Conservation (phyloP, 2,329 filamentous ascomycete species). For the Fusarium oligoseptatum region DNA sequence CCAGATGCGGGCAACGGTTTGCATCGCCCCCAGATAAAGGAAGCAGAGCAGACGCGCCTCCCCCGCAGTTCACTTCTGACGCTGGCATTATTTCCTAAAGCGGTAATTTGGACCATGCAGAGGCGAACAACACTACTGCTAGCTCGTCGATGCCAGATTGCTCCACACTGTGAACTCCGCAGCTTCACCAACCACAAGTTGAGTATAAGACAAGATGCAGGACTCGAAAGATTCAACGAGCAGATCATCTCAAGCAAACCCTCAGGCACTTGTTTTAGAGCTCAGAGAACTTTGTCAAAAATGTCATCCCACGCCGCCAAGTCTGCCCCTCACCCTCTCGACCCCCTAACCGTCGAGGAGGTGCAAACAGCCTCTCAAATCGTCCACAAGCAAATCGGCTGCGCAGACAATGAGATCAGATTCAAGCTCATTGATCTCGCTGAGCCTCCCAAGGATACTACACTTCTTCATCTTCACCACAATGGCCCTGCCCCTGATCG, state of each 20-base stretch:
- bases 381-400: neutral
- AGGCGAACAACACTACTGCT: neutral
- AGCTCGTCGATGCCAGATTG: neutral
- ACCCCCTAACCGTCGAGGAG: constrained; percentile 20
- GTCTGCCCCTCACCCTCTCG: constrained; percentile 18
- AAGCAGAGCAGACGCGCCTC: neutral
- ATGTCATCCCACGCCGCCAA: constrained; percentile 11
- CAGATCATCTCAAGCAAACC: neutral
- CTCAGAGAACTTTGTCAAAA: neutral
- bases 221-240: neutral
- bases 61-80: neutral
- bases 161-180: neutral
- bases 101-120: neutral
- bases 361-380: constrained; percentile 8
- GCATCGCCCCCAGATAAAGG: neutral
- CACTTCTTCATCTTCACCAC: constrained; percentile 13
- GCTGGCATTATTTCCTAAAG: neutral
- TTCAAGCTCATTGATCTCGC: constrained; percentile 26
- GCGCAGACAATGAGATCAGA: constrained; percentile 1
- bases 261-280: neutral
- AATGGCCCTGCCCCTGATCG: constrained; percentile 14
- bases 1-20: neutral
- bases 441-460: constrained; percentile 14
- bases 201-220: constrained; percentile 6
- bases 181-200: neutral